Base-by-base conservation (phyloP, 192 early-diverging fungal genomes). In the Mortierella antarctica region DNA sequence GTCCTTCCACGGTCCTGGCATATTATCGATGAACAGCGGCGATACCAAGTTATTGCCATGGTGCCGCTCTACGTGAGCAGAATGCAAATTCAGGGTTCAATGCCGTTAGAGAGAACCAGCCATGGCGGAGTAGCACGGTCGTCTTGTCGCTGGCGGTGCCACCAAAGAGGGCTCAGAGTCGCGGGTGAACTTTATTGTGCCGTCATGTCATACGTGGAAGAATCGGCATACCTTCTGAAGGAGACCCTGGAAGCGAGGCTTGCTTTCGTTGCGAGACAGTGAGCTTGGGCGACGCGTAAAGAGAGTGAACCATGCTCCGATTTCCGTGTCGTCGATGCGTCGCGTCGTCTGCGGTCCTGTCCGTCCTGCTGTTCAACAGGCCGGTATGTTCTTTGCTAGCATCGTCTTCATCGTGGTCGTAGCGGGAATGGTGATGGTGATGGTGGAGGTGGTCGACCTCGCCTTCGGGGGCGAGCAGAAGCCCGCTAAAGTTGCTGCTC, bases 231-330 rank as follows among this genome's bases (percentile, higher is more conserved):
- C 74, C 63, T 14, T n/a, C n/a, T 7, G 57, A 54, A 11, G 69
- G 57, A 17, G 64, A 56, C n/a, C 44, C 68, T 47, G 75, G 68
- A 7, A 78, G 42, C 42, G 75, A 71, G 15, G 68, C 40, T 44
- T 71, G 64, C 20, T 64, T 70, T 6, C 64, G 50, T n/a, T 66
- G 67, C 6, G 66, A 23, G n/a, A 49, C 13, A 9, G 62, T 5
- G 11, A 61, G 46, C 48, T 71, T 67, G 3, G 75, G 64, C n/a
- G 75, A 71, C 6, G 69, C 64, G 21, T 79, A 79, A 5, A 79
- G 21, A 0, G 74, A 78, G 17, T 78, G 67, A 18, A 65, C 62
- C 61, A 78, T 79, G 21, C 56, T 65, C 10, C 54, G 64, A 17
- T 62, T 71, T 6, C 45, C 68, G 18, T 66, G 48, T 1, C 69